phyloP scores from a whole-genome alignment of 257 asterid genomes.

The Przewalskia tangutica region DNA sequence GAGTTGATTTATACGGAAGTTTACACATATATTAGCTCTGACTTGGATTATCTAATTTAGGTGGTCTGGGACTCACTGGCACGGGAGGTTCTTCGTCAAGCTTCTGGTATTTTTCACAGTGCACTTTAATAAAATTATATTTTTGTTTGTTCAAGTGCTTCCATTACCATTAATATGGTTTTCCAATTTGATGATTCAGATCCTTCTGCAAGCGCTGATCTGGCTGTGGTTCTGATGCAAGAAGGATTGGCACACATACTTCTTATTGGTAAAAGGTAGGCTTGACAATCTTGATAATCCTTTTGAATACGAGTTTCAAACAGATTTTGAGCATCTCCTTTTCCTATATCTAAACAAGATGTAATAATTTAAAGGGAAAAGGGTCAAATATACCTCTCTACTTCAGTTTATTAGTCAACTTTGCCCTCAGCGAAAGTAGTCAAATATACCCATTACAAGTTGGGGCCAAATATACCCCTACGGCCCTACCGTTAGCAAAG shows the following conservation, averaged over 20 bases:
- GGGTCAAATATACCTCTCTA: too few relatives aligned
- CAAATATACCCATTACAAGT: too few relatives aligned
- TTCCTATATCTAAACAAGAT: background rate
- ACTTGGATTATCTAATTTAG: constrained; percentile 21
- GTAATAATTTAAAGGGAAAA: background rate
- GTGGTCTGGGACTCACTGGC: constrained; percentile 85
- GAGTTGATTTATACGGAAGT: background rate
- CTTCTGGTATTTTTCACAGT: constrained; percentile 50
- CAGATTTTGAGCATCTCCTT: background rate
- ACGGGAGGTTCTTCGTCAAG: constrained; percentile 66
- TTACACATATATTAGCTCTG: background rate
- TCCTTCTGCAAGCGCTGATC: constrained; percentile 90
- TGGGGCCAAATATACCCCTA: too few relatives aligned
- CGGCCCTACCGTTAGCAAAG: too few relatives aligned
- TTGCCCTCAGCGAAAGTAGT: too few relatives aligned
- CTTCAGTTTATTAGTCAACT: too few relatives aligned
- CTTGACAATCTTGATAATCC: background rate
- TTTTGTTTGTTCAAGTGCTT: background rate
- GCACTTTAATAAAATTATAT: background rate
- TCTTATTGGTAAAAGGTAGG: constrained; percentile 86
- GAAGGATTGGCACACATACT: constrained; percentile 85
- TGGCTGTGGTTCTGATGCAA: constrained; percentile 93
- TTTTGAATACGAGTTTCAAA: background rate
- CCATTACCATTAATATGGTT: constrained; percentile 6
- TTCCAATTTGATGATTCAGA: constrained; percentile 32